Evolutionary conservation across 495 filamentous ascomycete species (phyloP).

Genomic region (Aspergillus incahuasiensis): DNA sequence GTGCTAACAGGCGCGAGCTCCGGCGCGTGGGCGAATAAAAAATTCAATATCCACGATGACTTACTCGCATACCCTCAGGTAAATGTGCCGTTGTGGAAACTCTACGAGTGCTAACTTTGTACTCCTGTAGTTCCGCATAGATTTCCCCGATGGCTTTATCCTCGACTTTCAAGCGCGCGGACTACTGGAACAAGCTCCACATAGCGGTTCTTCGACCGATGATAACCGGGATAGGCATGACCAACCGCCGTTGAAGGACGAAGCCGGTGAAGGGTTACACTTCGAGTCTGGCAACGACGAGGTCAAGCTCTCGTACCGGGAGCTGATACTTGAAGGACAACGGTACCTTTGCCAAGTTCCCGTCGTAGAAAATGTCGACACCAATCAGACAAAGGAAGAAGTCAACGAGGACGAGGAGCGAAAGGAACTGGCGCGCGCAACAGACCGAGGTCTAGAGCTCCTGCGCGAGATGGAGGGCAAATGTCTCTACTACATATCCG

Average conservation of each 20-base stretch:
- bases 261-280: no score
- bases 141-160: constrained; percentile 71
- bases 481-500: constrained; percentile 85
- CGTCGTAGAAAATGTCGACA: constrained; percentile 47
- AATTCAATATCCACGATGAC: constrained; percentile 85
- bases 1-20: constrained; percentile 33
- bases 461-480: constrained; percentile 77
- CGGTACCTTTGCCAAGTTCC: constrained; percentile 86
- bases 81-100: constrained; percentile 9
- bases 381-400: constrained; percentile 49
- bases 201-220: constrained; percentile 10
- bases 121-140: constrained; percentile 67
- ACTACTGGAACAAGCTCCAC: constrained; percentile 42
- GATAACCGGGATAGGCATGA: constrained; percentile 10
- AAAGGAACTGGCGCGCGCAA: constrained; percentile 79
- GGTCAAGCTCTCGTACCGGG: constrained; percentile 32
- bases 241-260: constrained; percentile 25
- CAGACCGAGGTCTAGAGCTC: constrained; percentile 83
- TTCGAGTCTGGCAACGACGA: constrained; percentile 11
- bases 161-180: constrained; percentile 64
- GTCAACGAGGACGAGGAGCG: constrained; percentile 62
- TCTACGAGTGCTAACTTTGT: constrained; percentile 5
- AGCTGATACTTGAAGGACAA: constrained; percentile 62
- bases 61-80: constrained; percentile 90
- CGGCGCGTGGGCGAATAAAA: constrained; percentile 47